Evolutionary conservation across 169 alveolate genomes (phyloP).

Genomic region (Plasmodium yoelii): DNA sequence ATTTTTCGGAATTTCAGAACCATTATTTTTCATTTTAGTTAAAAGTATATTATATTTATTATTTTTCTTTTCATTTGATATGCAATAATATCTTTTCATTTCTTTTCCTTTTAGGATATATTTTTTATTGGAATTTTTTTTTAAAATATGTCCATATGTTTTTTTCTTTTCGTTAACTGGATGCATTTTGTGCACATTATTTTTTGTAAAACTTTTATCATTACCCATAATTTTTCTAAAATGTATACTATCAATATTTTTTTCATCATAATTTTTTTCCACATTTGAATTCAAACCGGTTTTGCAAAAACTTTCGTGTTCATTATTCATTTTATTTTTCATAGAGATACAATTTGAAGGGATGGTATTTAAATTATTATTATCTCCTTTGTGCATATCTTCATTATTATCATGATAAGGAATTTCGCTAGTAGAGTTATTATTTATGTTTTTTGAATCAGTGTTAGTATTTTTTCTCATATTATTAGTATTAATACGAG

Average conservation of each 20-base stretch:
- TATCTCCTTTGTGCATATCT: background rate
- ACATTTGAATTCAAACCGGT: too few species aligned
- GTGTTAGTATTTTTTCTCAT: background rate
- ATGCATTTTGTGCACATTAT: background rate
- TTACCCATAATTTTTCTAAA: too few species aligned
- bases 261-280: too few species aligned
- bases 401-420: background rate
- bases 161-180: background rate
- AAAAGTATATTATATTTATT: background rate
- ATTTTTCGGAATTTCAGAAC: background rate
- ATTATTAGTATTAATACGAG: background rate
- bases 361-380: background rate
- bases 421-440: background rate
- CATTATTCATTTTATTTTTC: too few species aligned
- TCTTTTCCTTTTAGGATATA: background rate
- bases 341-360: too few species aligned
- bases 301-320: too few species aligned
- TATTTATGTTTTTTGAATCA: background rate
- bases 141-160: background rate
- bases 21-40: slow-evolving; percentile 24
- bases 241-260: too few species aligned
- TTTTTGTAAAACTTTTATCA: too few species aligned
- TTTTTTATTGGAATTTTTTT: background rate
- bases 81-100: background rate
- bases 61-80: slow-evolving; percentile 3